A percentile compares a stretch with the other conserved stretches of the same genome.
Conservation (phyloP, 1,139 yeast species). For the Lizanozyma gosingica region DNA sequence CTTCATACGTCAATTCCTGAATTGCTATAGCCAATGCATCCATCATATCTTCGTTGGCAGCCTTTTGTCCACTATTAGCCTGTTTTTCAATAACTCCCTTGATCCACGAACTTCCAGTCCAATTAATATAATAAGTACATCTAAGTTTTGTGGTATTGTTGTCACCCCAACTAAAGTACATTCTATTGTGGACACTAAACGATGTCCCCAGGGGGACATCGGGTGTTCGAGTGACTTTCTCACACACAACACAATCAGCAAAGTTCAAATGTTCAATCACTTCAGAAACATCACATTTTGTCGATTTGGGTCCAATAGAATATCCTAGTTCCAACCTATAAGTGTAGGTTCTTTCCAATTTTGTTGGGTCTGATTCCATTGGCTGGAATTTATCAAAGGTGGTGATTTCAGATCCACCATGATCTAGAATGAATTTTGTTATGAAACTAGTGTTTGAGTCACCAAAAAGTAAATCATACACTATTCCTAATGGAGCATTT, state of each 20-base stretch:
- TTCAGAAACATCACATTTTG: constrained; percentile 43
- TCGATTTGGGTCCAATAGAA: constrained; percentile 50
- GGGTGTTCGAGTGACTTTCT: constrained; percentile 39
- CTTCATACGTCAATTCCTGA: constrained; percentile 11
- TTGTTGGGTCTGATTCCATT: constrained; percentile 21
- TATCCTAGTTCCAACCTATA: constrained; percentile 43
- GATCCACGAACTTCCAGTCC: constrained; percentile 54
- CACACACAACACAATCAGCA: constrained; percentile 26
- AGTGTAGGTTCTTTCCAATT: constrained; percentile 25
- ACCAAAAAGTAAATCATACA: constrained; percentile 42
- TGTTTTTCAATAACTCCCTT: constrained; percentile 45
- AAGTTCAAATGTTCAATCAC: constrained; percentile 32
- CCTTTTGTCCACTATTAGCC: constrained; percentile 39
- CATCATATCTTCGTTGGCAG: constrained; percentile 26
- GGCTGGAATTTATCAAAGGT: constrained; percentile 31
- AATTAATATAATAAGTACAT: constrained; percentile 37
- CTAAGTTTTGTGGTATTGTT: constrained; percentile 30
- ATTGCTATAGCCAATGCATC: constrained; percentile 22
- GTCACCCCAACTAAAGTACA: constrained; percentile 39
- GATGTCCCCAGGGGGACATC: constrained; percentile 54
- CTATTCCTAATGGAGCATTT: constrained; percentile 42
- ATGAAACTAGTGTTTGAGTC: constrained; percentile 31
- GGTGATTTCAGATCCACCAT: constrained; percentile 41
- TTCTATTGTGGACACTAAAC: constrained; percentile 43
- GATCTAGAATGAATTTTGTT: constrained; percentile 27